These are phyloP conservation scores for Mucor circinelloides DNA, from an alignment of 371 early-diverging fungal genomes.

Conservation along the genomic window DNA sequence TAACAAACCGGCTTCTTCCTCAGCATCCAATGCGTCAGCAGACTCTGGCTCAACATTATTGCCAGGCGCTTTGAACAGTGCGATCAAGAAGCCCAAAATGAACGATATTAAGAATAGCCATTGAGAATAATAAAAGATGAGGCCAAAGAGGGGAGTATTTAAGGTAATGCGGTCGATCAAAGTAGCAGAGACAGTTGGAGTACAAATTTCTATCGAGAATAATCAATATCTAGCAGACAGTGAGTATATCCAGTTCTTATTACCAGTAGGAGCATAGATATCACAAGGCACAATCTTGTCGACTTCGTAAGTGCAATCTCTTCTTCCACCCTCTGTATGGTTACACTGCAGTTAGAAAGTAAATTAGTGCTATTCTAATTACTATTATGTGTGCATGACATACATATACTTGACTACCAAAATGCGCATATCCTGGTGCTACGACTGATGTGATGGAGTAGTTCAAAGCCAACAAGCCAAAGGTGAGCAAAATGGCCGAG, in stretches of 20 bases:
- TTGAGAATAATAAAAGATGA: conserved; percentile 55
- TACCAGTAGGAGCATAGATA: conserved; percentile 53
- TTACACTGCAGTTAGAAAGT: conserved; percentile 51
- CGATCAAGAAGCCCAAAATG: conserved; percentile 35
- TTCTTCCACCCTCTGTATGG: conserved; percentile 42
- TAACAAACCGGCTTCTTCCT: conserved; percentile 28
- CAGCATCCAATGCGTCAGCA: conserved; percentile 9
- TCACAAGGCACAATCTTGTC: conserved; percentile 61
- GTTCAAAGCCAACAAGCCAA: conserved; percentile 62
- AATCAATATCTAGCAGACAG: background rate
- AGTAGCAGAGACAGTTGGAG: conserved; percentile 59
- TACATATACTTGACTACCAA: conserved; percentile 71
- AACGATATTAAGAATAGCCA: conserved; percentile 54
- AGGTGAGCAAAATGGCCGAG: conserved; percentile 51
- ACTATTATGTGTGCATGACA: conserved; percentile 20
- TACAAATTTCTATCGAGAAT: conserved; percentile 47
- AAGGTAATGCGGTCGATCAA: conserved; percentile 52
- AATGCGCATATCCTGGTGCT: conserved; percentile 71
- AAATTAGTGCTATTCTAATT: background rate
- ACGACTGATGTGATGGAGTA: conserved; percentile 62
- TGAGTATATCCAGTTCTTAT: conserved; percentile 26
- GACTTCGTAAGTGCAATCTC: conserved; percentile 55
- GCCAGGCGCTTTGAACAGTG: conserved; percentile 19
- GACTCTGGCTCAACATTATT: conserved; percentile 18
- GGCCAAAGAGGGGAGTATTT: conserved; percentile 57